Conservation (phyloP, 2,329 filamentous ascomycete species). For the Monosporascus sp. region DNA sequence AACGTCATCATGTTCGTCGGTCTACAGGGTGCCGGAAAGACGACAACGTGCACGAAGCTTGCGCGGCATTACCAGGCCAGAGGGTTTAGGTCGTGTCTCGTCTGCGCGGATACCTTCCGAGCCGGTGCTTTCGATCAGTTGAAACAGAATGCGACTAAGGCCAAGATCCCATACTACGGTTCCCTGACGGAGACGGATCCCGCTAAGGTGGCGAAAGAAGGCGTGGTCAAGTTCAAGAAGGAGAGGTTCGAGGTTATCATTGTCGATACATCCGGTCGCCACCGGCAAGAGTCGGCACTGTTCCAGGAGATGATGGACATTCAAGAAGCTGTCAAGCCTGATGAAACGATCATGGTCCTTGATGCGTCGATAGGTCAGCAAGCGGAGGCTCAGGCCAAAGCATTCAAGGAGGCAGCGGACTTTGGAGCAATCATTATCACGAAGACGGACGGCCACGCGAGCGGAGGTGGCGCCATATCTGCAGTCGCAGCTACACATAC, state of each 20-base stretch:
- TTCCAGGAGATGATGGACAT: constrained; percentile 99
- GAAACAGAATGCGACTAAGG: constrained; percentile 98
- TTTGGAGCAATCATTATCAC: constrained; percentile 99
- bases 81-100: constrained; percentile 87
- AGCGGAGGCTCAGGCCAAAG: constrained; percentile 87
- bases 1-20: constrained; percentile 99
- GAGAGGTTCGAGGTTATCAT: constrained; percentile 98
- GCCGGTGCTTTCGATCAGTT: constrained; percentile 97
- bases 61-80: constrained; percentile 90
- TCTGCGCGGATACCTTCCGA: constrained; percentile 97
- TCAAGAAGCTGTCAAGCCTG: constrained; percentile 79
- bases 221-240: constrained; percentile 98
- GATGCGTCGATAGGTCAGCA: constrained; percentile 96
- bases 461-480: constrained; percentile 94
- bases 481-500: constrained; percentile 95
- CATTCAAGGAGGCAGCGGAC: constrained; percentile 95
- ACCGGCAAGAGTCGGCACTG: constrained; percentile 88
- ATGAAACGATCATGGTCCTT: constrained; percentile 98
- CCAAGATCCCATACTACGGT: constrained; percentile 98
- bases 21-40: constrained; percentile 95
- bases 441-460: constrained; percentile 94
- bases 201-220: constrained; percentile 86
- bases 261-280: constrained; percentile 91
- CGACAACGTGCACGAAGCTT: constrained; percentile 95
- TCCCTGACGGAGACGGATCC: constrained; percentile 95